phyloP scores from a whole-genome alignment of 2,329 filamentous ascomycete genomes.

The Cercospora zeae-maydis region DNA sequence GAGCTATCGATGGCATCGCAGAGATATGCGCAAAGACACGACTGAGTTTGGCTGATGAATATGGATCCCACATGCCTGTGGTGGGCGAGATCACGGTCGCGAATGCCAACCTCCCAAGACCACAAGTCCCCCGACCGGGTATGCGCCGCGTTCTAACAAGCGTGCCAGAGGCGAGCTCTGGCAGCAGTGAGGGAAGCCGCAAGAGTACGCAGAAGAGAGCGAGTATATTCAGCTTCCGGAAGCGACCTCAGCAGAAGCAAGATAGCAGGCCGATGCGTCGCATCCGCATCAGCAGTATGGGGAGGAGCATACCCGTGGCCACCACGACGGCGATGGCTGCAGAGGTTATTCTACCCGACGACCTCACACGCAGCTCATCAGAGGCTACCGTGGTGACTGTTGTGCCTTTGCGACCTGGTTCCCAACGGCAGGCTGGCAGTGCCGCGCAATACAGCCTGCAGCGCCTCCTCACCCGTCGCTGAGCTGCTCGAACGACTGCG shows the following conservation, averaged over 20 bases:
- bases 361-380: slow-evolving; percentile 15
- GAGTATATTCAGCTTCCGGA: slow-evolving; percentile 28
- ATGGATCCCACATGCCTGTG: slow-evolving; percentile 59
- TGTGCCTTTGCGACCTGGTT: slow-evolving; percentile 1
- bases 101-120: slow-evolving; percentile 14
- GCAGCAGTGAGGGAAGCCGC: slow-evolving; percentile 38
- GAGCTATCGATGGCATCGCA: slow-evolving; percentile 59
- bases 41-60: slow-evolving; percentile 60
- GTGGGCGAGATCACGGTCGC: slow-evolving; percentile 53
- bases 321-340: slow-evolving; percentile 30
- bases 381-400: slow-evolving; percentile 15
- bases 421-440: slow-evolving; percentile 10
- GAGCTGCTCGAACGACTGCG: not conserved
- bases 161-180: slow-evolving; percentile 48
- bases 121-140: slow-evolving; percentile 24
- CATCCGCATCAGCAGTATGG: slow-evolving; percentile 32
- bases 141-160: slow-evolving; percentile 42
- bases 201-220: slow-evolving; percentile 26
- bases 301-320: slow-evolving; percentile 28
- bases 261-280: slow-evolving; percentile 17
- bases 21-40: slow-evolving; percentile 61
- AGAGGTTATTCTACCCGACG: slow-evolving; percentile 14
- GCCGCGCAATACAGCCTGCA: slow-evolving; percentile 22
- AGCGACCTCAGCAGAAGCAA: slow-evolving; percentile 19
- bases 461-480: slow-evolving; percentile 15